phyloP scores from a whole-genome alignment of 2,329 filamentous ascomycete species.

The Cercospora citrullina region DNA sequence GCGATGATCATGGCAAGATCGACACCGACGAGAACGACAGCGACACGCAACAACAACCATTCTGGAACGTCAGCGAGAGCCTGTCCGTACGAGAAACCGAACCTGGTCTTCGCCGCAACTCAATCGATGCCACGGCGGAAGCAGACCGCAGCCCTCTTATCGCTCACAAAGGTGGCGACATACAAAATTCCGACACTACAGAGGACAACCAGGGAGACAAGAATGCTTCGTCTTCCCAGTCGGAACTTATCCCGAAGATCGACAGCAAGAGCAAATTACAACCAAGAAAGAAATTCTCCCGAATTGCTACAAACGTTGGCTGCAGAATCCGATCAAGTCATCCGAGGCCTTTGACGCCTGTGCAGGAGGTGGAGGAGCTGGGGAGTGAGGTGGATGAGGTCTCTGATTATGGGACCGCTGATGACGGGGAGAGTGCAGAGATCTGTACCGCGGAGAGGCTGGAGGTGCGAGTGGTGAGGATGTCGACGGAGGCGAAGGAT shows the following conservation, averaged over 20 bases:
- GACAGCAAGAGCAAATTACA: background rate
- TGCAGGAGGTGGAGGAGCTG: background rate
- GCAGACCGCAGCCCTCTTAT: background rate
- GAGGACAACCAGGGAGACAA: background rate
- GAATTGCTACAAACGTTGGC: background rate
- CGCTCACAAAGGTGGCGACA: background rate
- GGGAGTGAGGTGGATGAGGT: background rate
- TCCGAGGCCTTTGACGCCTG: background rate
- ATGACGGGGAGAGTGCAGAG: background rate
- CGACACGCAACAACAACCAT: background rate
- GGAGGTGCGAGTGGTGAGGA: background rate
- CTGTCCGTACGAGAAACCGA: background rate
- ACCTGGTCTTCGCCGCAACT: background rate
- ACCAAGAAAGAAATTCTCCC: background rate
- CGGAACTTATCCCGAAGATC: background rate
- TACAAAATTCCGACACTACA: background rate
- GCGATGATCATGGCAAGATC: background rate
- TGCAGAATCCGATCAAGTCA: background rate
- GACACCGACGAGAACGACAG: background rate
- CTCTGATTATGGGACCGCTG: background rate
- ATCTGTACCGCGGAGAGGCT: background rate
- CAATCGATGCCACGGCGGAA: background rate
- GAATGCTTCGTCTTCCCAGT: background rate
- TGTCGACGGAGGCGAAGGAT: background rate
- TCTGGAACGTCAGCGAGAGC: constrained; percentile 5